These are phyloP conservation scores for Ballota nigra DNA, from an alignment of 257 asterid genomes.

Conservation along the genomic window DNA sequence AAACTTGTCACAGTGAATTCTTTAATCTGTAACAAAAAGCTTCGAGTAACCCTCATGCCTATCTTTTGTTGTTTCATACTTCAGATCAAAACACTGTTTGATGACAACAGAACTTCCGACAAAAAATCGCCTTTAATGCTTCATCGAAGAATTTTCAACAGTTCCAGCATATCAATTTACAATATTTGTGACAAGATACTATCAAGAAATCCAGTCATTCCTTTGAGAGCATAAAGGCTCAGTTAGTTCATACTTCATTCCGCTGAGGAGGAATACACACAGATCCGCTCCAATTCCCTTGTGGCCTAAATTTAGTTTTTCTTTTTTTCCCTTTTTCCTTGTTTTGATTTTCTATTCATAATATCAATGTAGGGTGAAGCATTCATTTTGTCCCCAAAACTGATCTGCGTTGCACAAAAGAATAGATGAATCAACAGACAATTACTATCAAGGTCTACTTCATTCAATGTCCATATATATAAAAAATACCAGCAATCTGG, in stretches of 20 bases:
- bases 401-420: slow-evolving; percentile 24
- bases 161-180: background rate
- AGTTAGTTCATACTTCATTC: background rate
- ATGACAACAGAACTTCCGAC: background rate
- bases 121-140: background rate
- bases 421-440: background rate
- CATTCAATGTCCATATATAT: no score
- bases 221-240: background rate
- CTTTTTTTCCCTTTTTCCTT: background rate
- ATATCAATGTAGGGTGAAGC: background rate
- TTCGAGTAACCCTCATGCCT: background rate
- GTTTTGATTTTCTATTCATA: background rate
- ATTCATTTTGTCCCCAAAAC: slow-evolving; percentile 1
- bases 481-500: slow-evolving; percentile 4
- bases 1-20: background rate
- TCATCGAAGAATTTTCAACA: background rate
- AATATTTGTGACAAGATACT: background rate
- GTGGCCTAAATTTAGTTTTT: background rate
- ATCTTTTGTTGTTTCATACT: background rate
- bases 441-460: background rate
- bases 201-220: background rate
- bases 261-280: background rate
- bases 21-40: background rate
- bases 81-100: background rate
- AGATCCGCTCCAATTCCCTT: background rate